Conservation (phyloP, 2,329 filamentous ascomycete genomes). For the Aspergillus ochraceus region DNA sequence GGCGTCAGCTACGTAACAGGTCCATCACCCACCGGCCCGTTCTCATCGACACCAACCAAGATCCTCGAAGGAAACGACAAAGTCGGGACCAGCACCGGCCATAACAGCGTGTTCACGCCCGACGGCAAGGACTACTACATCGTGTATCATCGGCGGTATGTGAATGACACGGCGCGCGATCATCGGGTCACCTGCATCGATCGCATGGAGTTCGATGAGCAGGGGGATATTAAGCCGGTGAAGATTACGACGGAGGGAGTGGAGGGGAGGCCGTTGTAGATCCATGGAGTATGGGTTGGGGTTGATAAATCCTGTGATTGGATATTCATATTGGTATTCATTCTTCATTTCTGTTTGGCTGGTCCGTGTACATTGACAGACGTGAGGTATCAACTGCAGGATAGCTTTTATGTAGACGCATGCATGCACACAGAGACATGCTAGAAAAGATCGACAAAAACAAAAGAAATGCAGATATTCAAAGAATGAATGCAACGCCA, state of each 20-base stretch:
- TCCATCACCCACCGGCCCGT: conserved; percentile 44
- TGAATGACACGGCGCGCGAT: conserved; percentile 47
- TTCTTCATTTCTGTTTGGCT: not conserved
- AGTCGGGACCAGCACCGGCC: conserved; percentile 39
- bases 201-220: conserved; percentile 48
- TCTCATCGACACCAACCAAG: conserved; percentile 36
- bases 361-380: not conserved
- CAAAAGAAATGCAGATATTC: no score
- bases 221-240: conserved; percentile 46
- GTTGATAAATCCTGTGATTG: not conserved
- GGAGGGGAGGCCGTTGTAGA: conserved; percentile 16
- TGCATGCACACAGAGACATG: conserved; percentile 9
- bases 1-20: conserved; percentile 48
- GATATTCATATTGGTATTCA: not conserved
- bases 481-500: not conserved
- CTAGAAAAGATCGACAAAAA: not conserved
- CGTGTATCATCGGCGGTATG: conserved; percentile 49
- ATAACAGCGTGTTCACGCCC: conserved; percentile 45
- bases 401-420: not conserved
- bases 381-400: no score
- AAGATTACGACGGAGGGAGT: conserved; percentile 38
- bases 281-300: no score
- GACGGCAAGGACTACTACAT: conserved; percentile 46
- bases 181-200: conserved; percentile 52
- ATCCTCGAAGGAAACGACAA: conserved; percentile 34